phyloP scores from a whole-genome alignment of 306 rosid species.

The Cajanus cajan region DNA sequence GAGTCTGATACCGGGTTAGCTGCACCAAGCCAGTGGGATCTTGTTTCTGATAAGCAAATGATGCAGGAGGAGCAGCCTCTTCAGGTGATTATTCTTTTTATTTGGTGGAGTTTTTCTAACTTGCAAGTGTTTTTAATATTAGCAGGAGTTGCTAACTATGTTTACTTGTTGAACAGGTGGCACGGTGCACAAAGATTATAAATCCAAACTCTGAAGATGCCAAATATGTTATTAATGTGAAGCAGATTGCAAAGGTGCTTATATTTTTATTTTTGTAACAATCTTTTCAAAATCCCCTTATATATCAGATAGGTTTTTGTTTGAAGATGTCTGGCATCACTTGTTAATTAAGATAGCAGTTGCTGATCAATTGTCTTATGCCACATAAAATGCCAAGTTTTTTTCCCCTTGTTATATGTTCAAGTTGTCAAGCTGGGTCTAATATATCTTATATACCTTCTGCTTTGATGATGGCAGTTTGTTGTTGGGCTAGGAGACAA shows the following conservation, averaged over 20 bases:
- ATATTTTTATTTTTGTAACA: not conserved
- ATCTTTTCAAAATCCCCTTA: not conserved
- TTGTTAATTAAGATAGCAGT: conserved; percentile 15
- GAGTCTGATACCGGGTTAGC: conserved; percentile 99
- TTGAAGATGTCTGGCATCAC: conserved; percentile 6
- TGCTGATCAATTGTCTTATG: not conserved
- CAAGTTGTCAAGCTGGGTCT: conserved; percentile 14
- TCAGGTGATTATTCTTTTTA: conserved; percentile 52
- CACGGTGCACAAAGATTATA: conserved; percentile 97
- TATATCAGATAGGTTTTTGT: not conserved
- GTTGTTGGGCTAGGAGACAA: conserved; percentile 99
- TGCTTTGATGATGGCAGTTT: conserved; percentile 60
- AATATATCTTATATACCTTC: conserved; percentile 31
- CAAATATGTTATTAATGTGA: conserved; percentile 91
- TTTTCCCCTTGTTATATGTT: not conserved
- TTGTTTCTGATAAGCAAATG: conserved; percentile 99
- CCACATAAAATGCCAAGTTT: not conserved
- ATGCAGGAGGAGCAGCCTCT: conserved; percentile 99
- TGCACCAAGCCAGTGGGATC: conserved; percentile 99
- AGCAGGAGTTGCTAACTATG: conserved; percentile 19
- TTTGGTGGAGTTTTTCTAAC: not conserved
- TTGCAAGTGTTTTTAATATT: not conserved
- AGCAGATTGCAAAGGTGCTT: conserved; percentile 94
- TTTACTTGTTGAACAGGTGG: conserved; percentile 62
- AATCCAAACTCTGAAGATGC: conserved; percentile 98